Evolutionary conservation across 371 early-diverging fungal genomes (phyloP).

Genomic region (Mortierella polycephala): DNA sequence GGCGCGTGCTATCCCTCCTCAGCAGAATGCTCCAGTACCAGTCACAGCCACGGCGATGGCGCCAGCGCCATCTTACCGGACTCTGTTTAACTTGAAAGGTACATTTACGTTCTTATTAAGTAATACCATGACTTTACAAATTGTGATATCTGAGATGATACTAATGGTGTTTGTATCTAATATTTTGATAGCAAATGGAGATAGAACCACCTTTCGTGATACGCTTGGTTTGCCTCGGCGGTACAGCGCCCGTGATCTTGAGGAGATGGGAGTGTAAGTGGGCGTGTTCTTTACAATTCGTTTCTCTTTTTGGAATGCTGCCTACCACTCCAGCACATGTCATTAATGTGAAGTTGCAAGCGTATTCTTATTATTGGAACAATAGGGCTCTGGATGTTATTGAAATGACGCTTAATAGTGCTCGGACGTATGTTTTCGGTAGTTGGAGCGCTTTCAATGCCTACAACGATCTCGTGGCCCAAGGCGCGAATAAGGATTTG

Average conservation of each 20-base stretch:
- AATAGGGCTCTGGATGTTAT: conserved; percentile 45
- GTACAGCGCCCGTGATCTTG: conserved; percentile 1
- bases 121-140: too few species aligned
- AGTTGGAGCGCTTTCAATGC: conserved; percentile 65
- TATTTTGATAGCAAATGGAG: conserved; percentile 1
- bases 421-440: conserved; percentile 49
- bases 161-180: background rate
- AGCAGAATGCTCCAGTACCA: background rate
- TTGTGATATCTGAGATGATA: background rate
- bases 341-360: background rate
- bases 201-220: background rate
- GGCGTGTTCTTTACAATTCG: background rate
- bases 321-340: background rate
- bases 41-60: too few species aligned
- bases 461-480: conserved; percentile 48
- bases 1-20: background rate
- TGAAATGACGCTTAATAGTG: conserved; percentile 50
- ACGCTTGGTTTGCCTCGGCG: conserved; percentile 11
- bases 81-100: too few species aligned
- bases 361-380: background rate
- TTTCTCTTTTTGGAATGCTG: background rate
- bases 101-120: too few species aligned
- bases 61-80: too few species aligned
- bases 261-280: conserved; percentile 33
- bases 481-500: conserved; percentile 57